Evolutionary conservation across 2,329 filamentous ascomycete genomes (phyloP).

Genomic region (Myriosclerotinia curreyana): DNA sequence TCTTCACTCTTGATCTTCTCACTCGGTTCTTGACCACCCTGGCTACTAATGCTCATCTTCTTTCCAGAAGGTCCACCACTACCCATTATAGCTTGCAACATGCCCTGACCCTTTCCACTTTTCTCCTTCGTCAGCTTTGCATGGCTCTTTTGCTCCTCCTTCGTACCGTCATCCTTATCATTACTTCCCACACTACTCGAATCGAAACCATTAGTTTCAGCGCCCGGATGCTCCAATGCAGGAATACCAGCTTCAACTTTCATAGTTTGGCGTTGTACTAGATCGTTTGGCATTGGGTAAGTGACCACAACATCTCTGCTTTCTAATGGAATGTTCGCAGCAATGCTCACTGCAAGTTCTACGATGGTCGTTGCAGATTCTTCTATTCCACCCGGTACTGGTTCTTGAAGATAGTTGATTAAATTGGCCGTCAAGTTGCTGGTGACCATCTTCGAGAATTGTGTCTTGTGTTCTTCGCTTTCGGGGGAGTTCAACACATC

Average conservation of each 20-base stretch:
- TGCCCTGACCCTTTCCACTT: conserved; percentile 36
- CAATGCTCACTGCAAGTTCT: conserved; percentile 82
- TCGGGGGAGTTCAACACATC: conserved; percentile 64
- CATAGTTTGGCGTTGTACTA: conserved; percentile 72
- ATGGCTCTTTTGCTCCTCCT: conserved; percentile 34
- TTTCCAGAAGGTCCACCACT: conserved; percentile 30
- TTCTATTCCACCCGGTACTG: conserved; percentile 76
- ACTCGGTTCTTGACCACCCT: conserved; percentile 25
- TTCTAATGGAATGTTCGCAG: conserved; percentile 82
- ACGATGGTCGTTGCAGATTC: conserved; percentile 90
- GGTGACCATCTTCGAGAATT: conserved; percentile 69
- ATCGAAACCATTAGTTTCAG: conserved; percentile 34
- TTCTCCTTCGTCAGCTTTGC: conserved; percentile 37
- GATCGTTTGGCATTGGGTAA: conserved; percentile 76
- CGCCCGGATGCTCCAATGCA: conserved; percentile 48
- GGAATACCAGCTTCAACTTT: conserved; percentile 72
- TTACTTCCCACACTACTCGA: conserved; percentile 34
- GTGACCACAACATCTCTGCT: conserved; percentile 85
- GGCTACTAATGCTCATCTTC: conserved; percentile 32
- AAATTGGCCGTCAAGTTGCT: conserved; percentile 66
- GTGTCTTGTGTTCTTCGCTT: conserved; percentile 62
- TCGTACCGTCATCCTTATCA: conserved; percentile 38
- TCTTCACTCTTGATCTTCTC: conserved; percentile 37
- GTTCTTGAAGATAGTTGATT: conserved; percentile 70
- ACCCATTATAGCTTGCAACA: conserved; percentile 41